Evolutionary conservation across 2,329 filamentous ascomycete species (phyloP), one percentile per base, ranked within the genome.

Genomic region (Colletotrichum sp.): DNA sequence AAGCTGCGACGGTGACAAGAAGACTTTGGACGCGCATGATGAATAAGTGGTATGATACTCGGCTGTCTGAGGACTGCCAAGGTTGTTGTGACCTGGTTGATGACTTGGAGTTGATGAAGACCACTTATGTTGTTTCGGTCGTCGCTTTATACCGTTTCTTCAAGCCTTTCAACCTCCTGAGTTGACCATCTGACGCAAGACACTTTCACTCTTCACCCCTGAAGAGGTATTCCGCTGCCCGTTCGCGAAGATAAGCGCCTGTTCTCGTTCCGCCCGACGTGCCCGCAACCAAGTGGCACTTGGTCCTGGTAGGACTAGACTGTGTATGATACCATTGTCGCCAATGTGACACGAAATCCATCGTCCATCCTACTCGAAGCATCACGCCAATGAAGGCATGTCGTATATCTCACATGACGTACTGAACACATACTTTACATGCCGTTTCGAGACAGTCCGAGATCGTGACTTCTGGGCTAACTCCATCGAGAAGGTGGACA

Each of bases 11-110:
- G 26, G 74, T 34, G 15, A 64, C 49, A 13, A 76, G 44, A 13
- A 76, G 64, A 18, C 15, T 69, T 28, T 75, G 70, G 28, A 44
- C 34, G 5, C 60, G 71, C 74, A 76, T 59, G 68, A 59, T 13
- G 63, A 65, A 65, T 10, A 13, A 15, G 0, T 63, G 60, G 28
- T 60, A 52, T 59, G 55, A 30, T 59, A 1, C 0, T 2, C 24
- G 26, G 9, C 26, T 59, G 8, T 30, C 55, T 18, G 44, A 13
- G 44, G n/a, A 0, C n/a, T 52, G 2, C n/a, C 8, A 21, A 13
- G 10, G 3, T 49, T 49, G 55, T 30, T 10, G 4, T 60, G 28
- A 8, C 9, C 26, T 55, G 72, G 10, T 52, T 74, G 62, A 32
- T 21, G n/a, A 15, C 5, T 49, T n/a, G 1, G 4, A 13, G 44